These are phyloP conservation scores for Fusarium vanettenii DNA, from an alignment of 2,329 filamentous ascomycete genomes.

Conservation along the genomic window DNA sequence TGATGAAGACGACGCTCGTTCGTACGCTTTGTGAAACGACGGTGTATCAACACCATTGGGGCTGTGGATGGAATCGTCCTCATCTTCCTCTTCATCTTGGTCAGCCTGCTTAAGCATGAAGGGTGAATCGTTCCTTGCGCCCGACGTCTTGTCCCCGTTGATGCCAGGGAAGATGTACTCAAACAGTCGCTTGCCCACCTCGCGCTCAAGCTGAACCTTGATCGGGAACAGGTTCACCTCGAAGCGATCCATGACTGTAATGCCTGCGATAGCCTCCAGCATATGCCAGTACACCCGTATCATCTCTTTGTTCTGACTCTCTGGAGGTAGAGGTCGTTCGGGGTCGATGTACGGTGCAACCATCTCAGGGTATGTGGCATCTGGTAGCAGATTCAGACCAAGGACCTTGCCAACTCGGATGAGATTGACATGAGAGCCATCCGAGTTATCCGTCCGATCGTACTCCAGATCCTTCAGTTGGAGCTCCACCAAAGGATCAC, in stretches of 20 bases:
- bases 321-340: slow-evolving; percentile 58
- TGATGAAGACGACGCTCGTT: slow-evolving; percentile 56
- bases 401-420: slow-evolving; percentile 89
- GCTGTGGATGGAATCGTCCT: slow-evolving; percentile 55
- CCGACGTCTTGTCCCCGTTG: slow-evolving; percentile 62
- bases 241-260: slow-evolving; percentile 96
- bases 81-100: slow-evolving; percentile 59
- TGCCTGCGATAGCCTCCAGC: slow-evolving; percentile 97
- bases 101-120: slow-evolving; percentile 61
- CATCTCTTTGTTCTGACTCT: slow-evolving; percentile 77
- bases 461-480: slow-evolving; percentile 93
- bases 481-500: slow-evolving; percentile 90
- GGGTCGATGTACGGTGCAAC: slow-evolving; percentile 88
- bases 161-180: slow-evolving; percentile 97
- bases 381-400: slow-evolving; percentile 88
- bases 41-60: slow-evolving; percentile 52
- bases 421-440: slow-evolving; percentile 94
- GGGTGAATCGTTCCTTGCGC: slow-evolving; percentile 69
- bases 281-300: slow-evolving; percentile 97
- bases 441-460: slow-evolving; percentile 94
- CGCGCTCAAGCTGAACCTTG: slow-evolving; percentile 91
- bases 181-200: slow-evolving; percentile 92
- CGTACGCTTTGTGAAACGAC: slow-evolving; percentile 58
- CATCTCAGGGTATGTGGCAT: slow-evolving; percentile 96
- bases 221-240: slow-evolving; percentile 94